Evolutionary conservation across 2,329 filamentous ascomycete genomes (phyloP).

Genomic region (Epichloe sylvatica): DNA sequence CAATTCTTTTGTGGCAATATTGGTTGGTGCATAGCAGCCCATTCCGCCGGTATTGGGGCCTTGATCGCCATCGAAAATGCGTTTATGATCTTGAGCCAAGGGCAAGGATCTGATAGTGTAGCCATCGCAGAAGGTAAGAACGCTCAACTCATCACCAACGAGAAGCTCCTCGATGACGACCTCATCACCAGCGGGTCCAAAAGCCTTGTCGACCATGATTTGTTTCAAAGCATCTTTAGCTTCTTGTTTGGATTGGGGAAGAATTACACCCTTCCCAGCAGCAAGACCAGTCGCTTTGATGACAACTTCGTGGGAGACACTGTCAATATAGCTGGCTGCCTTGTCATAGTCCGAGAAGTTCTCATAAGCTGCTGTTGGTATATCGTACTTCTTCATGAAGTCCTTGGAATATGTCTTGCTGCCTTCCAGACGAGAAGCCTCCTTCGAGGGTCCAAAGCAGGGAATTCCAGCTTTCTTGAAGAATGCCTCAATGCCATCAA

Average conservation of each 20-base stretch:
- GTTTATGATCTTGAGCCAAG: conserved; percentile 92
- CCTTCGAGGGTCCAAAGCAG: conserved; percentile 74
- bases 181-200: conserved; percentile 73
- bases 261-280: conserved; percentile 89
- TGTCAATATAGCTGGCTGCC: conserved; percentile 61
- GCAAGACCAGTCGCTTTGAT: conserved; percentile 91
- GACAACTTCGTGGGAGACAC: conserved; percentile 58
- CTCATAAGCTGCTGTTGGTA: conserved; percentile 81
- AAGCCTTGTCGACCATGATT: conserved; percentile 82
- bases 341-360: conserved; percentile 71
- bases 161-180: conserved; percentile 94
- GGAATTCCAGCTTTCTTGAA: conserved; percentile 63
- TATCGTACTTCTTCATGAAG: conserved; percentile 84
- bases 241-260: conserved; percentile 69
- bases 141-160: conserved; percentile 79
- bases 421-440: conserved; percentile 81
- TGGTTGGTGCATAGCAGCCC: conserved; percentile 93
- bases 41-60: conserved; percentile 95
- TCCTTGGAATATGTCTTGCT: conserved; percentile 97
- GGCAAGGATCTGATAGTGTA: conserved; percentile 71
- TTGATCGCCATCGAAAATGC: conserved; percentile 76
- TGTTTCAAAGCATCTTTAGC: conserved; percentile 68
- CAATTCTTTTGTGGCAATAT: conserved; percentile 60
- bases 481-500: conserved; percentile 75
- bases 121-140: conserved; percentile 85